These are phyloP conservation scores for Leccinellum rugosiceps DNA, from an alignment of 768 basidiomycete genomes.

Conservation along the genomic window DNA sequence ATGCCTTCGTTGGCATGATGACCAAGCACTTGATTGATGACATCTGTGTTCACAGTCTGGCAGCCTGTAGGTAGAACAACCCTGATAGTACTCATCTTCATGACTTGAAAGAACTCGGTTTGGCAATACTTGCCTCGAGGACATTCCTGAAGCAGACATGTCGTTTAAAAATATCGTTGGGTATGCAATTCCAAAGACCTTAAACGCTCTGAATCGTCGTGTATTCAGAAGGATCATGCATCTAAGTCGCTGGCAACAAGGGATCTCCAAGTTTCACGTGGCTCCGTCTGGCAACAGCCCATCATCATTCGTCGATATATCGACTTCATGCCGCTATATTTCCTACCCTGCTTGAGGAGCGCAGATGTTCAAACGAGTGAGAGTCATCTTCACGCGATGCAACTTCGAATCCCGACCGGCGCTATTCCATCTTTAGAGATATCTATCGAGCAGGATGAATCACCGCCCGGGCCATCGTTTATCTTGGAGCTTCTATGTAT, in stretches of 20 bases:
- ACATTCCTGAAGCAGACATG: neutral
- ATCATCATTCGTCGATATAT: neutral
- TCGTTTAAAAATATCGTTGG: neutral
- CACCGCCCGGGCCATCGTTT: neutral
- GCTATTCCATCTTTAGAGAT: neutral
- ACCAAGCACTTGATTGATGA: too few species aligned
- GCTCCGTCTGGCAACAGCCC: neutral
- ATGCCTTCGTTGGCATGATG: too few species aligned
- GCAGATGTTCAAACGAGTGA: too few species aligned
- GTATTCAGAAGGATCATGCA: neutral
- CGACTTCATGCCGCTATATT: neutral
- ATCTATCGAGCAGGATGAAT: neutral
- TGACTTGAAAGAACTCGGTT: neutral
- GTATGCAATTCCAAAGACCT: neutral
- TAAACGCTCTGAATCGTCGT: neutral
- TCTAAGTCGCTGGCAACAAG: neutral
- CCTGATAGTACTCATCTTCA: neutral
- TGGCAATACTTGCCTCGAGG: neutral
- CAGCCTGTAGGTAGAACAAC: neutral
- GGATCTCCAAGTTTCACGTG: neutral
- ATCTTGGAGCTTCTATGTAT: neutral
- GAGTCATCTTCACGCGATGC: neutral
- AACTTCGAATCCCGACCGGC: neutral
- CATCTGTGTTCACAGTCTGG: neutral
- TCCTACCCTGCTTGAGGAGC: neutral